These are phyloP conservation scores for Strobilomyces confusus DNA, from an alignment of 768 basidiomycete species.

Conservation along the genomic window DNA sequence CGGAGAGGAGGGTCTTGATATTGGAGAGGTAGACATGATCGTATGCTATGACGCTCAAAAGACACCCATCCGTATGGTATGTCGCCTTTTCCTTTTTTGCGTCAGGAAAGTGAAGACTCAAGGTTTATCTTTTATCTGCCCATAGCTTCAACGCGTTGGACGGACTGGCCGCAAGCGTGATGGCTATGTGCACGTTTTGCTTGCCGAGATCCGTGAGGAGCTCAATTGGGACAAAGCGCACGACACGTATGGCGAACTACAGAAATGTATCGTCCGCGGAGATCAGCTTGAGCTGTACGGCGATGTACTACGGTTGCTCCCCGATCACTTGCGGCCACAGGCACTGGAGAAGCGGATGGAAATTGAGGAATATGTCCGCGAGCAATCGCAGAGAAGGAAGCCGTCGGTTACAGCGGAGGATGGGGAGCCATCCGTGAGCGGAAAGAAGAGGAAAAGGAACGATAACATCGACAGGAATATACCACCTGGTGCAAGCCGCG, in stretches of 20 bases:
- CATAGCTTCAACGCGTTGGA: conserved; percentile 90
- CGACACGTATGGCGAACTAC: conserved; percentile 81
- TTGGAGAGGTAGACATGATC: conserved; percentile 95
- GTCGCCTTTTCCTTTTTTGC: conserved; percentile 16
- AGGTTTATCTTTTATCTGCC: conserved; percentile 1
- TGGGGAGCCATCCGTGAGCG: conserved; percentile 28
- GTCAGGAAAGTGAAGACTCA: background rate
- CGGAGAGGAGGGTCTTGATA: conserved; percentile 97
- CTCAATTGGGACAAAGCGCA: conserved; percentile 86
- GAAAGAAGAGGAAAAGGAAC: conserved; percentile 66
- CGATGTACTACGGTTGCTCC: conserved; percentile 87
- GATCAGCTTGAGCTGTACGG: conserved; percentile 86
- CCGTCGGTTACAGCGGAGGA: conserved; percentile 20
- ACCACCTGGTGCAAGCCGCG: conserved; percentile 63
- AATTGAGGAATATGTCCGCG: conserved; percentile 67
- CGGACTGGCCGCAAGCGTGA: conserved; percentile 91
- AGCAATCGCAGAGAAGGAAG: conserved; percentile 38
- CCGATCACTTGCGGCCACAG: conserved; percentile 69
- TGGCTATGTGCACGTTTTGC: conserved; percentile 86
- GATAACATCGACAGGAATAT: conserved; percentile 67
- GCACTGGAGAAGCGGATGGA: conserved; percentile 81
- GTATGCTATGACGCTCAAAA: conserved; percentile 97
- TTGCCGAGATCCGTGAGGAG: conserved; percentile 90
- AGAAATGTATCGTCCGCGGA: conserved; percentile 80
- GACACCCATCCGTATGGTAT: conserved; percentile 92